Percentiles rank a stretch among this genome's conserved stretches.
Conservation (phyloP, 768 basidiomycete species). For the Rossbeevera mucosa region DNA sequence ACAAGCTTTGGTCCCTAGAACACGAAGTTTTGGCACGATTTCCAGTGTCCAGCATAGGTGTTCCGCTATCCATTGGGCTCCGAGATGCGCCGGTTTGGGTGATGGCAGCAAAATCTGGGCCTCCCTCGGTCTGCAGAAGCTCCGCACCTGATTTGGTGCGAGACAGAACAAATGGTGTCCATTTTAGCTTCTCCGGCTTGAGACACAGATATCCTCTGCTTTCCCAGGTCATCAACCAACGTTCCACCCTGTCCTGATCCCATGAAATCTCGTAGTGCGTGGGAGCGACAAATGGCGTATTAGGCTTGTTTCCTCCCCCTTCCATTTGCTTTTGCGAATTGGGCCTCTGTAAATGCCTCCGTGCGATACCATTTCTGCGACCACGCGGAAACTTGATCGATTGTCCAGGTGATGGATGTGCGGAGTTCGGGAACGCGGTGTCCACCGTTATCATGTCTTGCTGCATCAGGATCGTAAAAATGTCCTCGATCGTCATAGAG, state of each 20-base stretch:
- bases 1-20: constrained; percentile 8
- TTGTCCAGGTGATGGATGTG: constrained; percentile 70
- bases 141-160: constrained; percentile 34
- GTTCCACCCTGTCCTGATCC: constrained; percentile 61
- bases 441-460: constrained; percentile 69
- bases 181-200: constrained; percentile 83
- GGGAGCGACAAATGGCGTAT: constrained; percentile 58
- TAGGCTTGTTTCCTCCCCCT: constrained; percentile 34
- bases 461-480: constrained; percentile 66
- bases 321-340: constrained; percentile 43
- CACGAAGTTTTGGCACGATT: constrained; percentile 16
- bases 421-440: constrained; percentile 42
- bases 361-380: constrained; percentile 58
- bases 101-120: constrained; percentile 11
- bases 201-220: constrained; percentile 72
- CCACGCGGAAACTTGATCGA: constrained; percentile 71
- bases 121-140: constrained; percentile 19
- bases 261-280: constrained; percentile 71
- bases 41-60: constrained; percentile 18
- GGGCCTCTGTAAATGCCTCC: constrained; percentile 56
- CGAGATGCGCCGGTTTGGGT: constrained; percentile 8
- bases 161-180: constrained; percentile 86
- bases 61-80: constrained; percentile 20
- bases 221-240: constrained; percentile 66
- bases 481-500: constrained; percentile 88